Evolutionary conservation across 2,329 filamentous ascomycete genomes (phyloP).

Genomic region (Ophiognomonia clavigignenti-juglandacearum): DNA sequence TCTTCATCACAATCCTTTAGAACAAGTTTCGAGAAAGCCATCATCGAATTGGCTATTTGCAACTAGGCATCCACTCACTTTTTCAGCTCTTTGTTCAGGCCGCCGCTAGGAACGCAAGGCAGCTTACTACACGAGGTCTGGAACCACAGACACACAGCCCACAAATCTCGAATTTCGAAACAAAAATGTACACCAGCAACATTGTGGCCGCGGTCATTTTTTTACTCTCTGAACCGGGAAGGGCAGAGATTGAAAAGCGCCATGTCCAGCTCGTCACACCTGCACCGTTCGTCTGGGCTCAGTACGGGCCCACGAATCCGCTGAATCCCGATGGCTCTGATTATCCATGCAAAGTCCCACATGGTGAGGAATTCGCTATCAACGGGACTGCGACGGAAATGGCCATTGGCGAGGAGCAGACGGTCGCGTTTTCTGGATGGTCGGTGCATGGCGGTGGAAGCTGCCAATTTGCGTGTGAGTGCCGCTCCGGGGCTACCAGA

Average conservation of each 20-base stretch:
- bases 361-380: constrained; percentile 30
- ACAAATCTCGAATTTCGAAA: too few relatives aligned
- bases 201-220: neutral
- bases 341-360: constrained; percentile 64
- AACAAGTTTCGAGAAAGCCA: neutral
- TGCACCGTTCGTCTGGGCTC: constrained; percentile 40
- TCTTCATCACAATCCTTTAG: neutral
- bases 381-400: constrained; percentile 44
- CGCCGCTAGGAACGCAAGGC: neutral
- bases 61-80: neutral
- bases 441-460: constrained; percentile 70
- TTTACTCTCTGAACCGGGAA: neutral
- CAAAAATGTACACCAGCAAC: neutral
- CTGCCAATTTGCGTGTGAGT: constrained; percentile 57
- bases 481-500: neutral
- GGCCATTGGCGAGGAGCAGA: constrained; percentile 49
- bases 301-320: constrained; percentile 50
- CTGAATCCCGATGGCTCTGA: constrained; percentile 49
- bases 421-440: constrained; percentile 49
- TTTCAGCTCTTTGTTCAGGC: neutral
- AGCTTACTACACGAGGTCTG: neutral
- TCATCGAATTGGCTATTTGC: neutral
- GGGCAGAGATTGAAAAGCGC: neutral
- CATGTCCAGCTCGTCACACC: constrained; percentile 62
- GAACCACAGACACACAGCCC: neutral